Evolutionary conservation across 2,329 filamentous ascomycete genomes (phyloP).

Genomic region (Monascus ruber): DNA sequence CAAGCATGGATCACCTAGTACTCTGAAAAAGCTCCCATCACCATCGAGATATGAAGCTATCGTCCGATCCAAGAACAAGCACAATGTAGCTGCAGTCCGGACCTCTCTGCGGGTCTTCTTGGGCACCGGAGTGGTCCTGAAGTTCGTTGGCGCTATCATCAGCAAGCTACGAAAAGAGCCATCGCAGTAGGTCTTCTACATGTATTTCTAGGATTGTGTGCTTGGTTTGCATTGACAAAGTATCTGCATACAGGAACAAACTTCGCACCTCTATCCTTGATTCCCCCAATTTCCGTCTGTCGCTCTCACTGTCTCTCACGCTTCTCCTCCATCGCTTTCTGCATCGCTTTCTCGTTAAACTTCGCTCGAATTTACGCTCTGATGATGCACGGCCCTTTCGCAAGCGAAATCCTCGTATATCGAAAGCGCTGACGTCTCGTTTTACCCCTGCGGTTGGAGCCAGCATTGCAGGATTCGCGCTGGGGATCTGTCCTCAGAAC

Average conservation of each 20-base stretch:
- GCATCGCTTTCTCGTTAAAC: slow-evolving; percentile 74
- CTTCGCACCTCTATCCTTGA: slow-evolving; percentile 32
- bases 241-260: slow-evolving; percentile 17
- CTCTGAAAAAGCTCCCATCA: slow-evolving; percentile 43
- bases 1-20: slow-evolving; percentile 51
- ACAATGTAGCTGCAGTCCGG: slow-evolving; percentile 58
- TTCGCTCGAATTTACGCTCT: slow-evolving; percentile 67
- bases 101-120: slow-evolving; percentile 62
- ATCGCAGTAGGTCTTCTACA: slow-evolving; percentile 10
- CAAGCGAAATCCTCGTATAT: slow-evolving; percentile 65
- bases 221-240: neutral
- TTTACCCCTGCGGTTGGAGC: slow-evolving; percentile 86
- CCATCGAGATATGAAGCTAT: slow-evolving; percentile 43
- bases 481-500: slow-evolving; percentile 62
- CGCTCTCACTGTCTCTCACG: slow-evolving; percentile 71
- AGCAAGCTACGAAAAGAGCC: slow-evolving; percentile 14
- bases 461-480: slow-evolving; percentile 69
- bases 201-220: too few relatives aligned
- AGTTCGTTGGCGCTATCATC: slow-evolving; percentile 46
- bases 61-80: slow-evolving; percentile 46
- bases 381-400: slow-evolving; percentile 74
- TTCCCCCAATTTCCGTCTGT: slow-evolving; percentile 63
- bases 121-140: slow-evolving; percentile 51
- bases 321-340: slow-evolving; percentile 80
- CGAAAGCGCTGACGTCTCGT: slow-evolving; percentile 63